Percentiles rank a stretch among this genome's conserved stretches.
These are phyloP conservation scores for Globisporangium camurandrum DNA, from an alignment of 352 stramenopile species.

Conservation along the genomic window DNA sequence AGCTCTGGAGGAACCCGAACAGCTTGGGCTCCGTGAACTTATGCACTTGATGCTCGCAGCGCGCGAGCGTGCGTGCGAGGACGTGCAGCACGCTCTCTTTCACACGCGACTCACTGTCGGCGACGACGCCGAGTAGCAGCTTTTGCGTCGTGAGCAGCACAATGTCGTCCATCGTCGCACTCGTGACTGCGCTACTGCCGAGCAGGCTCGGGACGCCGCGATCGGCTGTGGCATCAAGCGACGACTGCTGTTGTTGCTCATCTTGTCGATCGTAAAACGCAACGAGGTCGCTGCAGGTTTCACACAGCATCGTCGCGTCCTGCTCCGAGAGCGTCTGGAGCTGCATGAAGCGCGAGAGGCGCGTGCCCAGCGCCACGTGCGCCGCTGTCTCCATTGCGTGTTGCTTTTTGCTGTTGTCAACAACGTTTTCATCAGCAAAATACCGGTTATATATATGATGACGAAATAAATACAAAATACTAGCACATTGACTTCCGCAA, in stretches of 20 bases:
- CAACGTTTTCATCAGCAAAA: not conserved
- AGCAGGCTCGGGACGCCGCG: constrained; percentile 6
- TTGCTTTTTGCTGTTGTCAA: constrained; percentile 10
- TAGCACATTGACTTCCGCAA: not conserved
- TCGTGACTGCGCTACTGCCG: not conserved
- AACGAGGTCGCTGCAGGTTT: constrained; percentile 21
- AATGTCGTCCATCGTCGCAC: constrained; percentile 51
- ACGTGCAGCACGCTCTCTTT: constrained; percentile 26
- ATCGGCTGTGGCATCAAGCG: not conserved
- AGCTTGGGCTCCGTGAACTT: constrained; percentile 14
- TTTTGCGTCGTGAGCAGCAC: constrained; percentile 58
- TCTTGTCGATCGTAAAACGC: constrained; percentile 14
- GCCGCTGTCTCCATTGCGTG: constrained; percentile 19
- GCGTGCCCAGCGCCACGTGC: constrained; percentile 57
- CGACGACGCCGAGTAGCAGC: constrained; percentile 31
- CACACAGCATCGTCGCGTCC: constrained; percentile 13
- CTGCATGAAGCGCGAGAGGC: constrained; percentile 54
- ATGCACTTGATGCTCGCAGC: constrained; percentile 22
- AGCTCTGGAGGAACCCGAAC: constrained; percentile 44
- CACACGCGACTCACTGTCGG: constrained; percentile 9
- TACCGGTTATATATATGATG: not conserved
- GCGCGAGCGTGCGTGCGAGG: constrained; percentile 24
- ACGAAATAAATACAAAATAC: not conserved
- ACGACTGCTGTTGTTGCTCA: not conserved
- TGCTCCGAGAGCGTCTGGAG: constrained; percentile 13